Evolutionary conservation across 148 eudicot genomes (phyloP).

Genomic region (Fagopyrum tataricum): DNA sequence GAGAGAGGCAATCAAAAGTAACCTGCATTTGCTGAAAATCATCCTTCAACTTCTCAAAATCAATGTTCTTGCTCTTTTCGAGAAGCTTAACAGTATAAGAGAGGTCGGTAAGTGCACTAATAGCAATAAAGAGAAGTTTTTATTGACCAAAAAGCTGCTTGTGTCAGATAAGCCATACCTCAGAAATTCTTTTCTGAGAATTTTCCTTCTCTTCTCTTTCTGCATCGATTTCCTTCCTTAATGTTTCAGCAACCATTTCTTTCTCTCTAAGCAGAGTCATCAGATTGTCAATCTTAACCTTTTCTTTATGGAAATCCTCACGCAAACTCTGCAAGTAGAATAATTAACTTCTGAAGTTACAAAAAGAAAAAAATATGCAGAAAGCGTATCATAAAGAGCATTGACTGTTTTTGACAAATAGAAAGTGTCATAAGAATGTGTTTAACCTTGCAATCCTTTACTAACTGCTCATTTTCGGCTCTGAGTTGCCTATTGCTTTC

Average conservation of each 20-base stretch:
- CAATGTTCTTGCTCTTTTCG: conserved; percentile 51
- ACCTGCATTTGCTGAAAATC: conserved; percentile 59
- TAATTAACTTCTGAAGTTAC: background rate
- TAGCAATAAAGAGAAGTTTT: background rate
- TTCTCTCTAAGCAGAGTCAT: conserved; percentile 44
- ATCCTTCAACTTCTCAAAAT: conserved; percentile 60
- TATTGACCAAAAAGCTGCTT: background rate
- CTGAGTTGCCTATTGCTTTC: conserved; percentile 90
- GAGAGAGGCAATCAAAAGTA: background rate
- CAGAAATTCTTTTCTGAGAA: conserved; percentile 44
- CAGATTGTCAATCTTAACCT: conserved; percentile 48
- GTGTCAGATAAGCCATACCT: conserved; percentile 23
- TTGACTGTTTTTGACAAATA: background rate
- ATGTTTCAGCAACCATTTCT: conserved; percentile 47
- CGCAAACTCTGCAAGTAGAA: conserved; percentile 47
- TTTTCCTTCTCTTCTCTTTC: conserved; percentile 46
- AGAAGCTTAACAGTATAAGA: conserved; percentile 27
- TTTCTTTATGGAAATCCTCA: conserved; percentile 42
- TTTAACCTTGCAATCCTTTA: conserved; percentile 82
- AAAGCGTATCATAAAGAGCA: background rate
- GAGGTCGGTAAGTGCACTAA: background rate
- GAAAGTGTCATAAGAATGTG: background rate
- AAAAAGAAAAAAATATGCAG: background rate
- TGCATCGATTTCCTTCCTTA: conserved; percentile 43
- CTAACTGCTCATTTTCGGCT: conserved; percentile 81